Evolutionary conservation across 1,284 basidiomycete species (phyloP), one percentile per base, ranked within the genome.

Genomic region (Leccinum solheimii): DNA sequence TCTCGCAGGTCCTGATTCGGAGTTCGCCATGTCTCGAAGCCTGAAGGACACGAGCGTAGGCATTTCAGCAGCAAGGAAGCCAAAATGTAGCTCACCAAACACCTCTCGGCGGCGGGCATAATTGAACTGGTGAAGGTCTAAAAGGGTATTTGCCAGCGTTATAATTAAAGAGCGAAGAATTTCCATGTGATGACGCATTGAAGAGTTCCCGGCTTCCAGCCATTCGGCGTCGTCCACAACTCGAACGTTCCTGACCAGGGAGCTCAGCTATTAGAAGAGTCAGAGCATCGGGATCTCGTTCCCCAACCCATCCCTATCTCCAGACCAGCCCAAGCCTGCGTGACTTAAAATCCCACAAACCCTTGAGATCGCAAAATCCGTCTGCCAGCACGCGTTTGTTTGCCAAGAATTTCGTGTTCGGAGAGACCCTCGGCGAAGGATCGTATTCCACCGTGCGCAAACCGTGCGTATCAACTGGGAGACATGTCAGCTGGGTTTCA

Each of bases 361-460:
- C 69, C n/a, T 79, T 80, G 21, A 76, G 78, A 69, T 81, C 81
- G 26, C 77, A 76, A 52, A 80, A 79, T 61, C 81, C 75, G 61
- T 83, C 79, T n/a, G 78, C 78, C 38, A 83, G 81, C 62, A 79
- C 77, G 60, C 80, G 77, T 62, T 71, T 78, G 57, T 79, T 79
- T 7, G 79, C 80, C 0, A 80, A 84, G 58, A 88, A 92, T 73
- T 92, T 91, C 69, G 81, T 85, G 62, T 88, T 91, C 68, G 86
- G 86, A 3, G 78, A 84, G 40, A 82, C 84, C 14, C 78, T 92
- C 5, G 91, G 90, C 16, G 87, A 91, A 70, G 90, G 91, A 16
- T 88, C 88, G 2, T 92, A 91, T 70, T 91, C 88, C n/a, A 88
- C 86, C 2, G 90, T 90, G 72, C 71, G 84, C 77, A 3, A 38